phyloP scores from a whole-genome alignment of 2,329 filamentous ascomycete species.

The Phaeosphaeriaceae sp. region DNA sequence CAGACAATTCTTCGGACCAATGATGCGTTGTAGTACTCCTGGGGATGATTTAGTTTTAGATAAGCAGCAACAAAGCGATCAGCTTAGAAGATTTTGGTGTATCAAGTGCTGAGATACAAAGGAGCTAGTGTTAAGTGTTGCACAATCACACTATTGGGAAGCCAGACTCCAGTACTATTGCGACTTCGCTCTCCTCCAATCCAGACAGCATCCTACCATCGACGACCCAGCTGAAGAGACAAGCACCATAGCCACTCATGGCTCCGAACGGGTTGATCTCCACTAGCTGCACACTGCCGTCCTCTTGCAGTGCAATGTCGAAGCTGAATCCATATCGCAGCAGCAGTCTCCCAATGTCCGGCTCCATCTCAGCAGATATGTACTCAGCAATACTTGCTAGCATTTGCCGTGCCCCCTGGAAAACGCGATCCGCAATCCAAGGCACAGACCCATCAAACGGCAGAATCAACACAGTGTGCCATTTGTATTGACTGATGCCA shows the following conservation, averaged over 20 bases:
- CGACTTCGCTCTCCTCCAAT: conserved; percentile 18
- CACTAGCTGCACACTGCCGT: conserved; percentile 41
- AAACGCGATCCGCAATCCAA: neutral
- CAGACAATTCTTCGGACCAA: no score
- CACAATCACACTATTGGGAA: no score
- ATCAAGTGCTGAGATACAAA: no score
- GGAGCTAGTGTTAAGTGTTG: no score
- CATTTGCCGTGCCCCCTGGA: neutral
- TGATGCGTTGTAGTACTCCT: no score
- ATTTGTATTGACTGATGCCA: conserved; percentile 22
- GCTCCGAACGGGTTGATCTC: conserved; percentile 57
- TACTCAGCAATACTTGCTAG: neutral
- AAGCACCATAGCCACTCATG: conserved; percentile 54
- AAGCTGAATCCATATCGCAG: conserved; percentile 37
- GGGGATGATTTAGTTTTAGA: no score
- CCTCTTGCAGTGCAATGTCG: conserved; percentile 52
- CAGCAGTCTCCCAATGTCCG: no score
- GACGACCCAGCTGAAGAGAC: conserved; percentile 56
- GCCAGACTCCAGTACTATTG: conserved; percentile 9
- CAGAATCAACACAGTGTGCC: conserved; percentile 6
- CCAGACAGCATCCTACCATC: conserved; percentile 51
- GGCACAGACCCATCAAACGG: neutral
- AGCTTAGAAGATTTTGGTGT: no score
- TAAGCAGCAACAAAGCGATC: no score
- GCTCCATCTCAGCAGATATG: neutral